Percentiles rank a stretch among this genome's conserved stretches.
These are phyloP conservation scores for Chlorociboria aeruginascens DNA, from an alignment of 495 filamentous ascomycete species.

Conservation along the genomic window DNA sequence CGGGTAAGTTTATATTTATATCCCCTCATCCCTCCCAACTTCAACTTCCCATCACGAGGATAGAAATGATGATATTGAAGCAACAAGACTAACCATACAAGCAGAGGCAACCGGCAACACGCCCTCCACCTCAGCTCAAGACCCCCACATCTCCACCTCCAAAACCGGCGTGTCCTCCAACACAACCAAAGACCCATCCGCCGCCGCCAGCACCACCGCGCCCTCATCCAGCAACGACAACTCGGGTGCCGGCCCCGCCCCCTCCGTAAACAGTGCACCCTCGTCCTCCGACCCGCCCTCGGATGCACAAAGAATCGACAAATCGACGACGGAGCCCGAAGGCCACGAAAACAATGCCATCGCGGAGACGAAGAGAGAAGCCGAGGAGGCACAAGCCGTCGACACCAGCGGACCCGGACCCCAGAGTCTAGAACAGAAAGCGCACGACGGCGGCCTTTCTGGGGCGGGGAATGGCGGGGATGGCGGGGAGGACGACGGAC, in stretches of 20 bases:
- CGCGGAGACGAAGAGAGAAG: conserved; percentile 8
- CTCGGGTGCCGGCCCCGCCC: background rate
- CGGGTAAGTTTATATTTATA: too few species aligned
- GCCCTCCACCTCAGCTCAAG: conserved; percentile 9
- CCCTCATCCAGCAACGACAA: conserved; percentile 12
- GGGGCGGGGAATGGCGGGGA: conserved; percentile 1
- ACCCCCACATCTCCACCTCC: conserved; percentile 7
- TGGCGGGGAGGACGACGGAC: conserved; percentile 20
- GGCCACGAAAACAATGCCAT: background rate
- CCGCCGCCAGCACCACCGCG: conserved; percentile 4
- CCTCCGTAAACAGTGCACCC: conserved; percentile 5
- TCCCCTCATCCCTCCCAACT: too few species aligned
- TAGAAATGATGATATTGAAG: background rate
- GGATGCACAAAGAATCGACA: conserved; percentile 28
- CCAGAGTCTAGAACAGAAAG: conserved; percentile 2
- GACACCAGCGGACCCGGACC: conserved; percentile 5
- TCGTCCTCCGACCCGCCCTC: conserved; percentile 11
- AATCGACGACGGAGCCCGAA: conserved; percentile 19
- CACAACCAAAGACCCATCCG: conserved; percentile 2
- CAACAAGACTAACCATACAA: background rate
- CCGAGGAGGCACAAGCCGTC: conserved; percentile 3
- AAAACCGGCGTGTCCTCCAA: conserved; percentile 17
- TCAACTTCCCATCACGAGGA: too few species aligned
- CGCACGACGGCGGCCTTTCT: conserved; percentile 14
- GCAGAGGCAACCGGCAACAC: background rate